Evolutionary conservation across 2,329 filamentous ascomycete genomes (phyloP).

Genomic region (Fusarium sp.): DNA sequence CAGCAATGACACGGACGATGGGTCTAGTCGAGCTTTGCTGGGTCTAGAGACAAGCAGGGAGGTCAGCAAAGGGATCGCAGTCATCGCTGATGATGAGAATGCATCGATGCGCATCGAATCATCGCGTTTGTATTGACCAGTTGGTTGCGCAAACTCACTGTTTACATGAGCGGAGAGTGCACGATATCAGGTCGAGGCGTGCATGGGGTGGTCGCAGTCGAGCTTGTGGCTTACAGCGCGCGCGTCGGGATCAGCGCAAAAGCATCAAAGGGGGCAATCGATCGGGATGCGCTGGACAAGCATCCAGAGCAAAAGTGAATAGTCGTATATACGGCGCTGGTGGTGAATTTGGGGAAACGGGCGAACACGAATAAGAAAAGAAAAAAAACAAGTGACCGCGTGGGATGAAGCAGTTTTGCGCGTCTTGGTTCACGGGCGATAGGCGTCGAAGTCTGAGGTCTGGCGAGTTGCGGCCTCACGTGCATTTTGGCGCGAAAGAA

Average conservation of each 20-base stretch:
- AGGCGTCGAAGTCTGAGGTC: conserved; percentile 32
- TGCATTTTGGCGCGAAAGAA: conserved; percentile 40
- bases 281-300: conserved; percentile 3
- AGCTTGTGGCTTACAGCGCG: conserved; percentile 40
- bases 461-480: conserved; percentile 37
- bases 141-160: conserved; percentile 32
- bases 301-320: conserved; percentile 12
- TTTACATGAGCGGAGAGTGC: conserved; percentile 37
- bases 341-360: conserved; percentile 15
- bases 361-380: conserved; percentile 16
- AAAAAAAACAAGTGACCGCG: conserved; percentile 16
- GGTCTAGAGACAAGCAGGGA: conserved; percentile 26
- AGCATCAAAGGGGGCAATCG: conserved; percentile 16
- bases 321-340: conserved; percentile 7
- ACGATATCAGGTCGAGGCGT: conserved; percentile 42
- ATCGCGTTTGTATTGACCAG: not conserved
- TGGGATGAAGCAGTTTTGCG: conserved; percentile 38
- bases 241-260: conserved; percentile 36
- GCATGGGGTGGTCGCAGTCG: conserved; percentile 44
- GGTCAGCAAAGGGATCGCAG: conserved; percentile 30
- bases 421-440: conserved; percentile 35
- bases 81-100: not conserved
- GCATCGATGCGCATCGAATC: not conserved
- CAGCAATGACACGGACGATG: conserved; percentile 8
- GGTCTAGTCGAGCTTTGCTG: conserved; percentile 23